Percentiles rank a stretch among this genome's conserved stretches.
Conservation (phyloP, 768 basidiomycete genomes). For the Suillus clintonianus region DNA sequence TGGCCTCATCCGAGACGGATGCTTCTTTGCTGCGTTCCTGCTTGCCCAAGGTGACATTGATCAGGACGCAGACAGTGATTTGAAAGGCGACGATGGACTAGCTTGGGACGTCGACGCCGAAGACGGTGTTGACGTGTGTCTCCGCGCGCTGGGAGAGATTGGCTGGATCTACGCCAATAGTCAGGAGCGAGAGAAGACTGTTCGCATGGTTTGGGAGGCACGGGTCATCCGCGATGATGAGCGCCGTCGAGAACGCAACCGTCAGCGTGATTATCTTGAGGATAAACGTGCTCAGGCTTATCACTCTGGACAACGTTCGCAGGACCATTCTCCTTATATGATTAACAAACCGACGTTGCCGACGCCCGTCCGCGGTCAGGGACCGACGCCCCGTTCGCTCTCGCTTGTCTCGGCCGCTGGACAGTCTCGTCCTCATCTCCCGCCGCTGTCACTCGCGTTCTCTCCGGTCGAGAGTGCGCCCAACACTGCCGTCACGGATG, state of each 20-base stretch:
- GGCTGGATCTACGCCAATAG: conserved; percentile 79
- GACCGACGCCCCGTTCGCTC: conserved; percentile 19
- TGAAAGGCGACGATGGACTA: conserved; percentile 14
- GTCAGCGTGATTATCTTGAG: conserved; percentile 7
- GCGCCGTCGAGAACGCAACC: conserved; percentile 25
- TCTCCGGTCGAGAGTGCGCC: conserved; percentile 54
- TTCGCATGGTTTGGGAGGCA: conserved; percentile 51
- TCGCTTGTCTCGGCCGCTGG: conserved; percentile 35
- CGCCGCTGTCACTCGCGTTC: conserved; percentile 43
- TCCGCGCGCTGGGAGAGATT: conserved; percentile 78
- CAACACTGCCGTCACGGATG: conserved; percentile 50
- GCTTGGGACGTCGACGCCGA: conserved; percentile 32
- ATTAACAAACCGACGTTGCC: conserved; percentile 21
- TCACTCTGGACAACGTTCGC: conserved; percentile 26
- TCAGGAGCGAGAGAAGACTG: conserved; percentile 67
- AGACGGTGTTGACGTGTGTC: conserved; percentile 49
- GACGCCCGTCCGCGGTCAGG: conserved; percentile 1
- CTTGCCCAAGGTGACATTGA: conserved; percentile 60
- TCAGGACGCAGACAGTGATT: conserved; percentile 45
- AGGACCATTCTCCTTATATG: conserved; percentile 30
- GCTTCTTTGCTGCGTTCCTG: conserved; percentile 82
- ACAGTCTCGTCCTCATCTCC: conserved; percentile 48
- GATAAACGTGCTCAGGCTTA: conserved; percentile 19
- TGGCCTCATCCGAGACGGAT: conserved; percentile 84
- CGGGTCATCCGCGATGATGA: conserved; percentile 34